These are phyloP conservation scores for Aspergillus udagawae DNA, from an alignment of 2,329 filamentous ascomycete species.

Conservation along the genomic window DNA sequence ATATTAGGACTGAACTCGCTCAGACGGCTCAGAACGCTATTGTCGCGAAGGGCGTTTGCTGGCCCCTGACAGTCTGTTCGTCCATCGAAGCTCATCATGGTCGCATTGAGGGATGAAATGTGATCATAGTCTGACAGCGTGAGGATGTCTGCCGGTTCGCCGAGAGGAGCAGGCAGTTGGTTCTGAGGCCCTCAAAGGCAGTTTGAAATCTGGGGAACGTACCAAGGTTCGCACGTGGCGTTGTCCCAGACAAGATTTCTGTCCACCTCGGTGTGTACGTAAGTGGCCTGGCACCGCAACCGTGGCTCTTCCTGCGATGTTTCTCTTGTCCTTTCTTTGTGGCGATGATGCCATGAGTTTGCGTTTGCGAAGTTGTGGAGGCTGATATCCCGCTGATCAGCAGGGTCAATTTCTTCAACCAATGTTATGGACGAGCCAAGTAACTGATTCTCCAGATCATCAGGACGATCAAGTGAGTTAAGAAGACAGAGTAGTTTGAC, in stretches of 20 bases:
- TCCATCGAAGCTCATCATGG: neutral
- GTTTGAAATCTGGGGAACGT: neutral
- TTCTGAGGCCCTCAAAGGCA: neutral
- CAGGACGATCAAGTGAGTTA: neutral
- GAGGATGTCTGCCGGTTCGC: too few relatives aligned
- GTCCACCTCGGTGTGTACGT: neutral
- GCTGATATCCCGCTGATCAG: neutral
- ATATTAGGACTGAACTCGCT: neutral
- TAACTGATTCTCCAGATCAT: too few relatives aligned
- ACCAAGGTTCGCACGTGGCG: conserved; percentile 5
- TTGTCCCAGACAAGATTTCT: neutral
- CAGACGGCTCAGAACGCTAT: neutral
- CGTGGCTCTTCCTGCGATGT: neutral
- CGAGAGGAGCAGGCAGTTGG: too few relatives aligned
- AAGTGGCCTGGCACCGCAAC: neutral
- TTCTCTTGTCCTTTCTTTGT: neutral
- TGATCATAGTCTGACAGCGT: too few relatives aligned
- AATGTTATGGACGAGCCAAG: neutral
- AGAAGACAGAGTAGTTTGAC: neutral
- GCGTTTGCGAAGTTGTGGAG: neutral
- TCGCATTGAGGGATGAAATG: neutral
- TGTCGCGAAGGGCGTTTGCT: neutral
- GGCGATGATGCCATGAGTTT: neutral
- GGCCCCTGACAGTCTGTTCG: neutral
- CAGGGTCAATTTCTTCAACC: neutral